Conservation (phyloP, 1,139 yeast genomes). For the Pichia sp. region DNA sequence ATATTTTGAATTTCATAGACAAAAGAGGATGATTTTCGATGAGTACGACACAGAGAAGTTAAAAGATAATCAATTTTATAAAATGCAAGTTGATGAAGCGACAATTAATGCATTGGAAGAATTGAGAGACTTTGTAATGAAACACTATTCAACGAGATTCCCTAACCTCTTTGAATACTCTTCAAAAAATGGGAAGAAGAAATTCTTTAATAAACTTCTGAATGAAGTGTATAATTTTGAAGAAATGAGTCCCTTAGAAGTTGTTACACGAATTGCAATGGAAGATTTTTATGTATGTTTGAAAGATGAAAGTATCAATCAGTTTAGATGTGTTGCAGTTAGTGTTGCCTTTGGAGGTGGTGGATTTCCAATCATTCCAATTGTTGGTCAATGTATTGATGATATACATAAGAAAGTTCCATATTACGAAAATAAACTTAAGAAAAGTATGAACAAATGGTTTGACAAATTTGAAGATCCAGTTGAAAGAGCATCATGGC, state of each 20-base stretch:
- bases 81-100: conserved; percentile 38
- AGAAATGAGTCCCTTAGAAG: conserved; percentile 40
- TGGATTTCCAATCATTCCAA: conserved; percentile 39
- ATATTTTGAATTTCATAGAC: conserved; percentile 40
- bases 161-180: conserved; percentile 39
- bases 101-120: conserved; percentile 39
- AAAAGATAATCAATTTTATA: conserved; percentile 30
- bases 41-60: conserved; percentile 32
- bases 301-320: conserved; percentile 32
- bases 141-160: conserved; percentile 39
- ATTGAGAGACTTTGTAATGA: conserved; percentile 38
- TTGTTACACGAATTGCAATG: conserved; percentile 42
- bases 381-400: conserved; percentile 40
- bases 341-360: conserved; percentile 54
- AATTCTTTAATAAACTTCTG: conserved; percentile 37
- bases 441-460: conserved; percentile 48
- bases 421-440: conserved; percentile 41
- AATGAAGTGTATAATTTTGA: conserved; percentile 41
- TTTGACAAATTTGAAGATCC: conserved; percentile 39
- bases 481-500: conserved; percentile 49
- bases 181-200: conserved; percentile 21
- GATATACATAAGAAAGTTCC: conserved; percentile 44
- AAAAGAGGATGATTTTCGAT: conserved; percentile 36
- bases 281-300: conserved; percentile 43
- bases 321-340: conserved; percentile 43